Base-by-base conservation (phyloP, 257 asterid genomes). In the Salvia miltiorrhiza region DNA sequence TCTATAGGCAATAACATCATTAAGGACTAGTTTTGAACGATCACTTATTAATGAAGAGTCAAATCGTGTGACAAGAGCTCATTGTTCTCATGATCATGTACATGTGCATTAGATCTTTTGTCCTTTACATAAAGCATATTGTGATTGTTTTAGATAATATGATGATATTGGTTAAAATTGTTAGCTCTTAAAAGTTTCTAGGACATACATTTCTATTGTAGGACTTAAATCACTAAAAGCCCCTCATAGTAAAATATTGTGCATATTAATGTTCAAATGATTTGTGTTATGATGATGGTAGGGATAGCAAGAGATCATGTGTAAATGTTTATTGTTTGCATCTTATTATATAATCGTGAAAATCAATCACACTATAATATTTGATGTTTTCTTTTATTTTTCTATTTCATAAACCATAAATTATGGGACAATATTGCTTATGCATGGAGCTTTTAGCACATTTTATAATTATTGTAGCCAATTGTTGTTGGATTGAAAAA, bases 51-150 rank as follows among this genome's bases (percentile, higher is more conserved):
- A 63, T 65, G 78, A 75, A 41, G 75, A 80, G 35, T 55, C 69
- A 10, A 67, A 63, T 63, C 65, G 48, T 21, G 21, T 26, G 55
- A 55, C 16, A 57, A 76, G 67, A 56, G 72, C 54, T 45, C 60
- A 55, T 66, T 69, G 74, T 65, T 44, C 53, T 63, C 72, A 39
- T 57, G 73, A 76, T 44, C 82, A 75, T 90, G 93, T 86, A 75
- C 32, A n/a, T 63, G 3, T 48, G 48, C 41, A 45, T 37, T 40
- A 56, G 10, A 39, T 73, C 28, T 49, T 63, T 8, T 21, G 2
- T 67, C 14, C 28, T 54, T 67, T 19, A 0, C 37, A 12, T 24
- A 3, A 21, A 52, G 33, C 8, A 21, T 3, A 23, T 35, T 30
- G 40, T 35, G 40, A 35, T 7, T 35, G 40, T 35, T 7, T 35